These are phyloP conservation scores for Cadophora sp. DNA, from an alignment of 2,329 filamentous ascomycete species.

Conservation along the genomic window DNA sequence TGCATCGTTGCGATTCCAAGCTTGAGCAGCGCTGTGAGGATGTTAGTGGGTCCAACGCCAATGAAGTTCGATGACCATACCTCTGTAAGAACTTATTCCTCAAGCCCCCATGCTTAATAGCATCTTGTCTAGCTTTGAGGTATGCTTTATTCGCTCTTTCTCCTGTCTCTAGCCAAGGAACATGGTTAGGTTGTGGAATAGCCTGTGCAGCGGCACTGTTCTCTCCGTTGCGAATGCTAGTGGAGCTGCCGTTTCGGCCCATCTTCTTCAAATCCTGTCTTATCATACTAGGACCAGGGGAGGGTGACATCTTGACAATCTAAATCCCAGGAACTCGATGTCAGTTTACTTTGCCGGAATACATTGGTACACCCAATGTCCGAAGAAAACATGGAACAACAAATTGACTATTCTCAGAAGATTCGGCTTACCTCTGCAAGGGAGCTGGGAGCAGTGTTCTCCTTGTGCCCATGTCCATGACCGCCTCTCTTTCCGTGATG, in stretches of 20 bases:
- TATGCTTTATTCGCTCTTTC: constrained; percentile 91
- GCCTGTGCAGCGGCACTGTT: constrained; percentile 82
- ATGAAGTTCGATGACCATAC: constrained; percentile 53
- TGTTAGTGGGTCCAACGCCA: constrained; percentile 24
- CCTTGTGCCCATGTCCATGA: constrained; percentile 75
- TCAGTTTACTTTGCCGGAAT: constrained; percentile 5
- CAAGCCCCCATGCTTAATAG: constrained; percentile 95
- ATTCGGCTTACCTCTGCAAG: constrained; percentile 75
- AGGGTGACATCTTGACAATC: constrained; percentile 86
- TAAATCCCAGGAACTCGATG: neutral
- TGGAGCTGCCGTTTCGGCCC: constrained; percentile 68
- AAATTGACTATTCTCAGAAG: neutral
- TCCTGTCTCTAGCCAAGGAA: constrained; percentile 96
- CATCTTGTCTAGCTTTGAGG: constrained; percentile 91
- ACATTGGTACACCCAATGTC: neutral
- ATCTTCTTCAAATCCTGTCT: constrained; percentile 66
- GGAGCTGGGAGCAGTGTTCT: constrained; percentile 74
- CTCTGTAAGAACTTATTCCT: constrained; percentile 97
- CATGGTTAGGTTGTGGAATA: constrained; percentile 87
- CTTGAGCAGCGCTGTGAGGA: constrained; percentile 80
- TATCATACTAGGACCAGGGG: constrained; percentile 70
- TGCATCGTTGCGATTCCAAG: constrained; percentile 98
- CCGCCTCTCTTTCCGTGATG: constrained; percentile 91
- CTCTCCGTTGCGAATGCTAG: constrained; percentile 71
- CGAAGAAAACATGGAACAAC: neutral